Percentiles rank a stretch among this genome's conserved stretches.
phyloP scores from a whole-genome alignment of 2,329 filamentous ascomycete genomes.

The Botrytis aclada region DNA sequence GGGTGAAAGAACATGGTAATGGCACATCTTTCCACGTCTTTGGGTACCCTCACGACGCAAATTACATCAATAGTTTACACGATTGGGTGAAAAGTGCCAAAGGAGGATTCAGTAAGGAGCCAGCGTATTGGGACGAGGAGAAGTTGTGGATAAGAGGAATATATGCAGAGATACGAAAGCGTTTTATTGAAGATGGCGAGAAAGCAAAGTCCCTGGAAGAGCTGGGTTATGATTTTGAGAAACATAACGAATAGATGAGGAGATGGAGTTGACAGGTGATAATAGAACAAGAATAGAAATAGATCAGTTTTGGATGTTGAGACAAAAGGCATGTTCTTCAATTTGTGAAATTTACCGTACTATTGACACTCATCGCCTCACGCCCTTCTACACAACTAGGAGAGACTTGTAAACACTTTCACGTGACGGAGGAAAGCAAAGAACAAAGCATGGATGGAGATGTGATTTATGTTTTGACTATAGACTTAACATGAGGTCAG shows the following conservation, averaged over 20 bases:
- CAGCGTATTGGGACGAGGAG: slow-evolving; percentile 68
- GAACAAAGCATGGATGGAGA: background rate
- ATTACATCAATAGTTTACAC: slow-evolving; percentile 67
- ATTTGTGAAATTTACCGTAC: background rate
- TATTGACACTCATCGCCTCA: background rate
- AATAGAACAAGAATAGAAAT: background rate
- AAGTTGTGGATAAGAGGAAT: slow-evolving; percentile 69
- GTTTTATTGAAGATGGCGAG: slow-evolving; percentile 65
- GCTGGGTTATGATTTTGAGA: slow-evolving; percentile 61
- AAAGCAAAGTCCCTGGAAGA: slow-evolving; percentile 64
- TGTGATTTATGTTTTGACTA: background rate
- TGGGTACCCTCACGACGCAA: slow-evolving; percentile 57
- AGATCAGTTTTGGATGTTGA: background rate
- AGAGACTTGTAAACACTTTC: background rate
- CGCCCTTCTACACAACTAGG: background rate
- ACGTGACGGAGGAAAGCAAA: background rate
- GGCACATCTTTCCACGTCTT: slow-evolving; percentile 49
- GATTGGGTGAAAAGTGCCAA: slow-evolving; percentile 57
- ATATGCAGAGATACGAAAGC: slow-evolving; percentile 66
- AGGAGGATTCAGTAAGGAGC: slow-evolving; percentile 56
- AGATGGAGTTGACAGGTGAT: background rate
- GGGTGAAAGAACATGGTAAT: slow-evolving; percentile 42
- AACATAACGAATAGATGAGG: background rate
- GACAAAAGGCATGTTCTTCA: background rate
- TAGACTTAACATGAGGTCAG: slow-evolving; percentile 9